Evolutionary conservation across 176 grass and related monocot genomes (phyloP), one percentile per base, ranked within the genome.

Genomic region (Ampelocalamus luodianensis): DNA sequence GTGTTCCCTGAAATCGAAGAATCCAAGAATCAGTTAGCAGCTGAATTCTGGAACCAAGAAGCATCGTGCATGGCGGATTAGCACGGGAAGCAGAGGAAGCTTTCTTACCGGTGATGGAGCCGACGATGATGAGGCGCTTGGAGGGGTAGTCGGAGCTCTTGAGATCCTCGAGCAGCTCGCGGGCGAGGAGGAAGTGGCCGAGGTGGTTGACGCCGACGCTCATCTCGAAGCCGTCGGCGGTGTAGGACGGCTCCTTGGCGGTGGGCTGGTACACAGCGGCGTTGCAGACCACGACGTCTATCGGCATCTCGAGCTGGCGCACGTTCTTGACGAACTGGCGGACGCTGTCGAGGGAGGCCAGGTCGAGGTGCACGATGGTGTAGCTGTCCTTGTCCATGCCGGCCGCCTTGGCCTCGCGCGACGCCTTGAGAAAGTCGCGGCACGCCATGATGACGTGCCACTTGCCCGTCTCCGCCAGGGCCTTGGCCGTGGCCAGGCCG

Each of bases 141-240:
- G 83, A 92, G 4, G 96, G 93, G 81, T 99, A 96, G 71, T 99
- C 93, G 1, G 96, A 99, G 17, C 75, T 32, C 69, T 87, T 89
- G 45, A 96, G 74, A 60, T 96, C 90, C 24, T 56, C 54, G 65
- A 99, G 86, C 38, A 99, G 85, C 83, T 94, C 88, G 27, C 90
- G 90, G 44, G 96, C 93, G 14, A 99, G 93, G 32, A 99, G 88
- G 83, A 94, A 99, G 70, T 99, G 96, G 22, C 91, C 96, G 34
- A 99, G 96, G 82, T 99, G 96, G 85, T 99, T 99, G 37, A 99
- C 91, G 22, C 96, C 96, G 62, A 99, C 96, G 79, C 96, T 99
- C 93, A 99, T 94, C 89, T 99, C 96, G 77, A 99, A 88, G 10
- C 91, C 90, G 53, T 99, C 96, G 18, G 93, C 96, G 11, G 96